These are phyloP conservation scores for Sindora glabra DNA, from an alignment of 306 rosid genomes.

Conservation along the genomic window DNA sequence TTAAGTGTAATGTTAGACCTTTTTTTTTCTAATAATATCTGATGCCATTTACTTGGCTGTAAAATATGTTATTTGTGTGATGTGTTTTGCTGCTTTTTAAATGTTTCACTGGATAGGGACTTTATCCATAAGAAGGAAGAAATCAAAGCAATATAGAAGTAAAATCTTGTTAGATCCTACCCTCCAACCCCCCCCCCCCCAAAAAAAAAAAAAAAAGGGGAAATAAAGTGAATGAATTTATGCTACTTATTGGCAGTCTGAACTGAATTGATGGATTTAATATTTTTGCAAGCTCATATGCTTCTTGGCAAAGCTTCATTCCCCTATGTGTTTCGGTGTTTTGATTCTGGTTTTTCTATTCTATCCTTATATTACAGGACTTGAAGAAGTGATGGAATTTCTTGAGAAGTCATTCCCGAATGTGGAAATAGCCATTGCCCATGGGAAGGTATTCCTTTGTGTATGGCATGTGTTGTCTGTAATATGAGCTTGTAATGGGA, in stretches of 20 bases:
- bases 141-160: not conserved
- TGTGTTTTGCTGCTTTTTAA: not conserved
- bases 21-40: not conserved
- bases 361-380: conserved; percentile 51
- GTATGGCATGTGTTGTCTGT: conserved; percentile 19
- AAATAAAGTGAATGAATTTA: not conserved
- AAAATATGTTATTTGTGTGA: conserved; percentile 3
- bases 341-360: conserved; percentile 11
- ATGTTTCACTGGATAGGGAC: not conserved
- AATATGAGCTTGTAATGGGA: conserved; percentile 7
- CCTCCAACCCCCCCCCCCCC: too few relatives aligned
- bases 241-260: too few relatives aligned
- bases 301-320: not conserved
- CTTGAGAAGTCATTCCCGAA: conserved; percentile 59
- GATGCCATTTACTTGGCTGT: conserved; percentile 7
- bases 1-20: not conserved
- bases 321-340: not conserved
- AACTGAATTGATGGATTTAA: not conserved
- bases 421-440: conserved; percentile 90
- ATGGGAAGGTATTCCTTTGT: conserved; percentile 68
- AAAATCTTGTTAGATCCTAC: not conserved
- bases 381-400: conserved; percentile 82
- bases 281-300: not conserved
- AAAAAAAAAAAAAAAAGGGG: too few relatives aligned
- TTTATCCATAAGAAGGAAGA: not conserved